These are phyloP conservation scores for Plasmopara viticola DNA, from an alignment of 352 stramenopile species.

Conservation along the genomic window DNA sequence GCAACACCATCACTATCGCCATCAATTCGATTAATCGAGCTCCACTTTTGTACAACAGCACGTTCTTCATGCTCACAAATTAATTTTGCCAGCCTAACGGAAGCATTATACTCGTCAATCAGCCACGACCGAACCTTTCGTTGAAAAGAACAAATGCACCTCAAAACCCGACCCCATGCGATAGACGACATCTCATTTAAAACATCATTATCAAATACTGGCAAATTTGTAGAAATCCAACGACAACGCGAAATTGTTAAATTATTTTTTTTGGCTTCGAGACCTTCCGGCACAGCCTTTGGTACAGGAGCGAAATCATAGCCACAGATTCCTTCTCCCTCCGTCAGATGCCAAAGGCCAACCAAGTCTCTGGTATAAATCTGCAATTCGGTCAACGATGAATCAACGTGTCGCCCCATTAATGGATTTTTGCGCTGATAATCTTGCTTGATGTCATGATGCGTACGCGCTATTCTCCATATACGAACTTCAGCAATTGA, in stretches of 20 bases:
- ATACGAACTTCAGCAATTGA: constrained; percentile 70
- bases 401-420: constrained; percentile 11
- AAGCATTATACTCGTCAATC: constrained; percentile 16
- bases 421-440: constrained; percentile 61
- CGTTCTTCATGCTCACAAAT: constrained; percentile 41
- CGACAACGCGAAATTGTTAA: constrained; percentile 56
- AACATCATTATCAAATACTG: constrained; percentile 38
- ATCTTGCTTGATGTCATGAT: constrained; percentile 43
- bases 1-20: constrained; percentile 27
- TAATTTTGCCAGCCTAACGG: constrained; percentile 31
- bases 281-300: constrained; percentile 7
- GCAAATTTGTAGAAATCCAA: constrained; percentile 53
- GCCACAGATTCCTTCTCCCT: constrained; percentile 64
- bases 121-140: constrained; percentile 29
- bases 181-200: constrained; percentile 31
- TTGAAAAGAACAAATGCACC: constrained; percentile 32
- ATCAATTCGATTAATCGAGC: constrained; percentile 15
- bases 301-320: constrained; percentile 33
- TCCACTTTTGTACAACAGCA: constrained; percentile 22
- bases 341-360: constrained; percentile 66
- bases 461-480: constrained; percentile 43
- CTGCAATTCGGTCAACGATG: constrained; percentile 10
- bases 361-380: constrained; percentile 26
- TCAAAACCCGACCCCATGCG: constrained; percentile 28
- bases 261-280: constrained; percentile 28